Evolutionary conservation across 2,329 filamentous ascomycete species (phyloP).

Genomic region (Penicillium digitatum): DNA sequence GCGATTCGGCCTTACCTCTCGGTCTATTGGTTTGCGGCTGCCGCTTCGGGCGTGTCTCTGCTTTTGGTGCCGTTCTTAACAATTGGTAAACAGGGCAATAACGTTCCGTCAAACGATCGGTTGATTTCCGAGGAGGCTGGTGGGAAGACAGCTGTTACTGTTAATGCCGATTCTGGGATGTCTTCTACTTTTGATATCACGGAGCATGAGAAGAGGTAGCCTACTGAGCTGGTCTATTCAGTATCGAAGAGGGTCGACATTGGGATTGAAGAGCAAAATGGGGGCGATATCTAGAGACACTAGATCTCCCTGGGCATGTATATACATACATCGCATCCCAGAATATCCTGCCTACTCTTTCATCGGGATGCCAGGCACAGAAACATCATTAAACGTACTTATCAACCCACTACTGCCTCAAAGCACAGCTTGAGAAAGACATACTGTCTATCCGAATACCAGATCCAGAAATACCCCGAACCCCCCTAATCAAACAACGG

Average conservation of each 20-base stretch:
- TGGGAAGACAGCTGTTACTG: slow-evolving; percentile 1
- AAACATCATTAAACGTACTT: neutral
- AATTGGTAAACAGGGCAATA: slow-evolving; percentile 27
- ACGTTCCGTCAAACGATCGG: neutral
- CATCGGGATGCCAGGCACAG: neutral
- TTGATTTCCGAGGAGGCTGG: neutral
- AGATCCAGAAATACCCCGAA: neutral
- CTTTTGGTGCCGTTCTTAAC: slow-evolving; percentile 31
- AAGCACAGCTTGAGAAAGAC: neutral
- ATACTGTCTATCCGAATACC: neutral
- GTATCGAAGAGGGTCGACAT: neutral
- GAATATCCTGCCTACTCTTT: neutral
- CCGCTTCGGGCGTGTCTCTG: slow-evolving; percentile 25
- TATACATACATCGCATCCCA: neutral
- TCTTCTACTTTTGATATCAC: neutral
- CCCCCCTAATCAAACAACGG: slow-evolving; percentile 52
- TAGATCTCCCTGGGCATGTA: neutral
- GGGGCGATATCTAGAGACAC: neutral
- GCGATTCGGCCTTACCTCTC: slow-evolving; percentile 29
- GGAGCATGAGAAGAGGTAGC: neutral
- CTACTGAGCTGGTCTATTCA: neutral
- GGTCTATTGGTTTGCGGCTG: slow-evolving; percentile 30
- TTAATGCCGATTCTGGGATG: neutral
- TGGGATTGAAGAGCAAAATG: neutral
- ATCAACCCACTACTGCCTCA: neutral